Evolutionary conservation across 805 yeast species (phyloP), one percentile per base, ranked within the genome.

Genomic region (Blastobotrys peoriensis): DNA sequence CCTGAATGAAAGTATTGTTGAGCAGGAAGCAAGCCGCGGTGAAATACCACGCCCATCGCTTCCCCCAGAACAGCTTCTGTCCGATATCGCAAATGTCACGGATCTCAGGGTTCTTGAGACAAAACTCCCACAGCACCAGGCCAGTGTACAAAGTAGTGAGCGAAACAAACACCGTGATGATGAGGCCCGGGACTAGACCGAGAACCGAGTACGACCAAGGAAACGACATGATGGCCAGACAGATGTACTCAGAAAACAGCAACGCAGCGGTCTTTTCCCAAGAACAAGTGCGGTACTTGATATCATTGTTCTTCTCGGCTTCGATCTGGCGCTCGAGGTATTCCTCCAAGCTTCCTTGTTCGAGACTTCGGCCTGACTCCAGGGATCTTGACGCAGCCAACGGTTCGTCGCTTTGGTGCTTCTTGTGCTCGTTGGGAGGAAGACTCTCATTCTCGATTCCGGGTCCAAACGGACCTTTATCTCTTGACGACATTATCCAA

Each of bases 141-240:
- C 81, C 80, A 1, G 83, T 78, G 60, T 78, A 78, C 23, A 74
- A 61, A 19, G 73, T 77, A 4, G 75, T 69, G 18, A 68, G 48
- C 1, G 81, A 68, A 3, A 77, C 76, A 42, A 73, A 71, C 1
- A 69, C 68, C 0, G 82, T 78, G 40, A 77, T 54, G 22, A 78
- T 73, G 21, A 78, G 61, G 1, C 83, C 83, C 1, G 81, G 80
- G 1, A 77, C 73, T 5, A 78, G 59, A 0, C 83, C 83, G 16
- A 78, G 60, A 2, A 77, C 77, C 2, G 81, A 75, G 52, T 74
- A 78, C 8, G 80, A 74, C 81, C 81, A 76, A 0, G 83, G 83
- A 57, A 78, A 78, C n/a, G 80, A 74, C 78, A 78, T 69, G 47
- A 76, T 75, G 10, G 83, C 83, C 48, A 78, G 64, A 52, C 81